These are phyloP conservation scores for Triticum turgidum DNA, from an alignment of 176 grass and related monocot species.

Conservation along the genomic window DNA sequence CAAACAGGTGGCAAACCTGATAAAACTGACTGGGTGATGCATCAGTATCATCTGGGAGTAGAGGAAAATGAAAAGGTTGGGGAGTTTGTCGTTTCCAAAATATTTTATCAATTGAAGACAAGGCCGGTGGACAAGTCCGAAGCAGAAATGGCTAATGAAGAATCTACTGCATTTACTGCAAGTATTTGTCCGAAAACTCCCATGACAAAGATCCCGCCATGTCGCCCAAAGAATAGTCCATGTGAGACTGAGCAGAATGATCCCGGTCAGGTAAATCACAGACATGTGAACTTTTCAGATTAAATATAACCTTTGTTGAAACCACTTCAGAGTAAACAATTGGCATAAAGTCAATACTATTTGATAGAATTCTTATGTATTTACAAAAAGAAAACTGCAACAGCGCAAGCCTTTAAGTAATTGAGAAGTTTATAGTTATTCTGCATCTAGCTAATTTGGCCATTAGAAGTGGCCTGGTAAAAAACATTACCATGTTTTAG, in stretches of 20 bases:
- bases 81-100: conserved; percentile 71
- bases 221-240: conserved; percentile 47
- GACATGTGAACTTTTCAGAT: not conserved
- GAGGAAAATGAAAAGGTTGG: conserved; percentile 76
- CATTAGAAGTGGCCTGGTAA: no score
- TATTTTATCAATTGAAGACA: conserved; percentile 55
- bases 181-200: conserved; percentile 74
- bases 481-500: no score
- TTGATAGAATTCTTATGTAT: not conserved
- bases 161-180: conserved; percentile 35
- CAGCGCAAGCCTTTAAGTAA: not conserved
- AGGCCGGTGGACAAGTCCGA: conserved; percentile 45
- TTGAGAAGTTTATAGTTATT: not conserved
- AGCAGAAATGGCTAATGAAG: conserved; percentile 29
- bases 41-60: conserved; percentile 78
- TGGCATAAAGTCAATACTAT: no score
- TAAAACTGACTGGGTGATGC: conserved; percentile 82
- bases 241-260: conserved; percentile 38
- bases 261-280: conserved; percentile 41
- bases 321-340: not conserved
- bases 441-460: not conserved
- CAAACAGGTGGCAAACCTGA: conserved; percentile 61
- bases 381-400: not conserved
- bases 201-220: conserved; percentile 54
- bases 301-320: conserved; percentile 7